Evolutionary conservation across 768 basidiomycete species (phyloP), one percentile per base, ranked within the genome.

Genomic region (Kwoniella mangroviensis): DNA sequence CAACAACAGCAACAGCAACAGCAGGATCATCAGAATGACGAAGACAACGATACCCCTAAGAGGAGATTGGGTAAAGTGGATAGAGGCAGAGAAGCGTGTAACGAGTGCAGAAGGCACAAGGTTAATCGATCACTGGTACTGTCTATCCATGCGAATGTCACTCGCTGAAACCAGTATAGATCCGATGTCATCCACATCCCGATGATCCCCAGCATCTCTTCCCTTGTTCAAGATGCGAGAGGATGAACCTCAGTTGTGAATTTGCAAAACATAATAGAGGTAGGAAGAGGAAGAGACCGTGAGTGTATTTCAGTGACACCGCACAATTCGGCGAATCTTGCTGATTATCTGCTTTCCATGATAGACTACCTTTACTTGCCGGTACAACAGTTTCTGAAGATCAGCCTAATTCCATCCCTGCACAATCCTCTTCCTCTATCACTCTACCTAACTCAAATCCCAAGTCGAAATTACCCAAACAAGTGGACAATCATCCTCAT

Each of bases 191-290:
- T 66, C 66, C 62, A 26, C 70, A 70, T 69, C 68, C 55, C 57
- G 70, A 73, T 63, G 75, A 66, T 64, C 70, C 65, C 28, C 69
- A 62, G 22, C 75, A 60, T 60, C 55, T 60, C 34, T 61, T 64
- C 52, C 75, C 75, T 24, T 76, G 75, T 53, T 67, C 65, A n/a
- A 54, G 75, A 42, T 76, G 75, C 34, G 67, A 65, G 19, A 63
- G 70, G 41, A 71, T 69, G 54, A 65, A 63, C 4, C 58, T 76
- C n/a, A 22, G 53, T 17, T 76, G 75, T 52, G 69, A 71, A 55
- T 76, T 73, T 40, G 58, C 72, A 22, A 73, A 76, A 59, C 75
- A 76, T 63, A 67, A 70, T 19, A 26, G 75, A n/a, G 75, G 75
- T 6, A 43, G 75, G 54, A 76, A 76, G 68, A 71, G 72, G 64